phyloP scores from a whole-genome alignment of 495 filamentous ascomycete genomes.

The Talaromyces stipitatus region DNA sequence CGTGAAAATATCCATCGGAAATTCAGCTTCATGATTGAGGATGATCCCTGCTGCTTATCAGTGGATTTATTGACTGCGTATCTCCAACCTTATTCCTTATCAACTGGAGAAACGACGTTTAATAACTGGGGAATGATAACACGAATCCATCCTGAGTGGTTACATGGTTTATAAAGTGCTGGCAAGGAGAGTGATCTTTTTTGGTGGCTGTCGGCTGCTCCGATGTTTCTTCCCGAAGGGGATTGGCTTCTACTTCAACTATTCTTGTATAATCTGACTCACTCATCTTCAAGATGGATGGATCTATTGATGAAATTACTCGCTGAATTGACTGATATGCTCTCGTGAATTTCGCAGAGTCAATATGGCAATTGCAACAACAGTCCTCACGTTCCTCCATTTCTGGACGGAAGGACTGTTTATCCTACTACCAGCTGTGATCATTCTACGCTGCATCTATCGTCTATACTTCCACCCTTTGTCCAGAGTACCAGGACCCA shows the following conservation, averaged over 20 bases:
- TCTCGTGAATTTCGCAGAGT: too few species aligned
- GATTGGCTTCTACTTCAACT: neutral
- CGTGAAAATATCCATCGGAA: neutral
- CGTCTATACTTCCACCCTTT: conserved; percentile 26
- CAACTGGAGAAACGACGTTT: neutral
- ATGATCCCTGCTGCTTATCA: neutral
- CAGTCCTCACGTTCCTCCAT: neutral
- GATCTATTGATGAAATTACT: neutral
- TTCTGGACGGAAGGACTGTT: neutral
- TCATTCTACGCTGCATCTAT: conserved; percentile 13
- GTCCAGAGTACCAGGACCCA: conserved; percentile 29
- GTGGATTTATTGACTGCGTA: neutral
- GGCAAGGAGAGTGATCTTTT: too few species aligned
- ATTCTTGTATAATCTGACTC: neutral
- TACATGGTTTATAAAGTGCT: too few species aligned
- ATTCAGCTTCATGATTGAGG: neutral
- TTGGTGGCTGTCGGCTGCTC: neutral
- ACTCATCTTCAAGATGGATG: neutral
- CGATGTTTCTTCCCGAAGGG: neutral
- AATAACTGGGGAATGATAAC: neutral
- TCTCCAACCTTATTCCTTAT: neutral
- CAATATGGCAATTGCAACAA: neutral
- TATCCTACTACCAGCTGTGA: neutral
- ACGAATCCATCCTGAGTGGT: neutral
- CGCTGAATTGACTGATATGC: too few species aligned